Evolutionary conservation across 1,139 yeast genomes (phyloP), one percentile per base, ranked within the genome.

Genomic region (Kodamaea alishanica): DNA sequence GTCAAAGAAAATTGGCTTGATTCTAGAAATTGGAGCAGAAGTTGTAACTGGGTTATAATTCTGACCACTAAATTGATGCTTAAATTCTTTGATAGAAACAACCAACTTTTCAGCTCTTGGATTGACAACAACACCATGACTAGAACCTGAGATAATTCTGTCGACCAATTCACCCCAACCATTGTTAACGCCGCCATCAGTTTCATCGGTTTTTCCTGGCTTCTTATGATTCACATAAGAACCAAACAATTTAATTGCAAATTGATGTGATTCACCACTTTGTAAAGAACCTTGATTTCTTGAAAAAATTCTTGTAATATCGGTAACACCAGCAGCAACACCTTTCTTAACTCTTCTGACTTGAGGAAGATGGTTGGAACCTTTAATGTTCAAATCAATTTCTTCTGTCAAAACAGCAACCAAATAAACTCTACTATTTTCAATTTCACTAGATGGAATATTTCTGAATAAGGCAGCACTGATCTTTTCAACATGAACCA

Each of bases 111-210:
- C 89, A 6, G 95, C 92, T 58, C 94, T 74, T 26, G 94, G 92
- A 47, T 86, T 86, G 27, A 84, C 75, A 5, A 92, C 89, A 40
- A 88, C 81, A 49, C 96, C 96, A 42, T 76, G 77, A 44, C 76
- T 77, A 1, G 94, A 77, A 26, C 95, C 95, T 24, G 79, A 60
- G 48, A 88, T 82, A 48, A 88, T 84, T 54, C 95, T 70, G 52
- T 87, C 90, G 26, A 84, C 78, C 37, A 85, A 65, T 49, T 84
- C 94, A 62, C 96, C 96, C 96, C 96, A 88, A 37, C 96, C 96
- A 45, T 79, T 75, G 58, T 84, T 84, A 41, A 50, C 52, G 20
- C 40, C 43, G 10, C 48, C 41, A 25, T 54, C 61, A 20, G 46
- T 38, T 20, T 46, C 49, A n/a, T 56, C 63, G 31, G 38, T 30